Evolutionary conservation across 2,329 filamentous ascomycete genomes (phyloP).

Genomic region (Venturia asperata): DNA sequence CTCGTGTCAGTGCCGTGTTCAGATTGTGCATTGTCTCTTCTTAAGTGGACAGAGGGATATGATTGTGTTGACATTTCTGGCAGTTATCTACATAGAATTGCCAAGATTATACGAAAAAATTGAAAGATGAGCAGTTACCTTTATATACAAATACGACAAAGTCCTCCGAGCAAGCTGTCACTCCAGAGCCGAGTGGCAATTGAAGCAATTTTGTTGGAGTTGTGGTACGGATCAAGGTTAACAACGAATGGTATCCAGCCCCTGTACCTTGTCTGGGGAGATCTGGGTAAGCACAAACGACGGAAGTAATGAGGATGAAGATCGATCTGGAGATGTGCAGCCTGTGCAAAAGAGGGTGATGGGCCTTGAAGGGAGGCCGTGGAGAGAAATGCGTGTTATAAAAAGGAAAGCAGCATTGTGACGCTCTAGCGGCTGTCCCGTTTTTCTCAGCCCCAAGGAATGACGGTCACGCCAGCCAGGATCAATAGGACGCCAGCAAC

Average conservation of each 20-base stretch:
- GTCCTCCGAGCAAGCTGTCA: neutral
- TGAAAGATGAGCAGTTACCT: neutral
- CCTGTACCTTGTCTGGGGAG: neutral
- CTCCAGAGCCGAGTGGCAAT: neutral
- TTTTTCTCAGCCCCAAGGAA: slow-evolving; percentile 2
- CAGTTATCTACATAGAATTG: neutral
- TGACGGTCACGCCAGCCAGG: neutral
- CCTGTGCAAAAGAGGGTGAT: slow-evolving; percentile 13
- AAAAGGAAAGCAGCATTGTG: neutral
- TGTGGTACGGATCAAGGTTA: neutral
- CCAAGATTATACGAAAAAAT: neutral
- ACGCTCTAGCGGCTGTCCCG: neutral
- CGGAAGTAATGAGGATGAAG: neutral
- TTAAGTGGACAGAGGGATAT: neutral
- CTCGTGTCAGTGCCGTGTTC: neutral
- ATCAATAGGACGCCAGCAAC: neutral
- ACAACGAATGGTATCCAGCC: neutral
- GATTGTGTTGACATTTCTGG: neutral
- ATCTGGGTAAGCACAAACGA: neutral
- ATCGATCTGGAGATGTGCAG: neutral
- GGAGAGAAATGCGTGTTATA: neutral
- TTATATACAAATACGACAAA: neutral
- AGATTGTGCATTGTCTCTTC: neutral
- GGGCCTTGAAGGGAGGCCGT: neutral
- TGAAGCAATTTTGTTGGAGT: neutral